Conservation (phyloP, 2,329 filamentous ascomycete species). For the Neonectria faginata region DNA sequence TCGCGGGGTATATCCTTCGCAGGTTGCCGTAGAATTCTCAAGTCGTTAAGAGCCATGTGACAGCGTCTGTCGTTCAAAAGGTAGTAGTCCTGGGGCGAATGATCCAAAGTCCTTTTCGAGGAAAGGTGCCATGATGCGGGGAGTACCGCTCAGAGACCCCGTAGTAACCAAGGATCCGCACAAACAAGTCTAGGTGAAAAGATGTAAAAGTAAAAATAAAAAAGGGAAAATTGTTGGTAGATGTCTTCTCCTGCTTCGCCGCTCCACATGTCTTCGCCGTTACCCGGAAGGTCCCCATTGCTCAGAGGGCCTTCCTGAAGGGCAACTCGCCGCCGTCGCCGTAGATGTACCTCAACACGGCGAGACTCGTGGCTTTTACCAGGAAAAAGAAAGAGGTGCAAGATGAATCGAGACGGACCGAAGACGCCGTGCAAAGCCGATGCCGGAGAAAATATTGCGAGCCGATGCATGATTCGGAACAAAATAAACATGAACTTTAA, state of each 20-base stretch:
- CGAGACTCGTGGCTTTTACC: conserved; percentile 25
- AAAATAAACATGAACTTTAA: conserved; percentile 48
- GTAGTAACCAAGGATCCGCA: conserved; percentile 47
- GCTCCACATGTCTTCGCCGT: conserved; percentile 26
- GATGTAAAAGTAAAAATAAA: conserved; percentile 41
- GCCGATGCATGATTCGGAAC: conserved; percentile 48
- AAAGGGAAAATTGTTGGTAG: conserved; percentile 43
- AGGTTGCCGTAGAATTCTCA: conserved; percentile 52
- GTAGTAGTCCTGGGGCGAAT: conserved; percentile 49
- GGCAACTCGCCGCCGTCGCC: conserved; percentile 19
- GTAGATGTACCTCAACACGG: conserved; percentile 16
- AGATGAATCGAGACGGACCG: conserved; percentile 47
- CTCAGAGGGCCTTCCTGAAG: conserved; percentile 10
- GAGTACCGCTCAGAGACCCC: conserved; percentile 42
- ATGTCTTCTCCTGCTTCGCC: conserved; percentile 36
- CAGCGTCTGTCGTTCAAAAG: conserved; percentile 52
- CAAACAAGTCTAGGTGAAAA: conserved; percentile 48
- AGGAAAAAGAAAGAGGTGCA: conserved; percentile 42
- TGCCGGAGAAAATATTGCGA: conserved; percentile 41
- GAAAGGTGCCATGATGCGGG: conserved; percentile 45
- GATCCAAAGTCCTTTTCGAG: conserved; percentile 50
- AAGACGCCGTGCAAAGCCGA: conserved; percentile 47
- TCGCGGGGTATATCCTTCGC: conserved; percentile 58
- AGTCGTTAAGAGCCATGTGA: conserved; percentile 53
- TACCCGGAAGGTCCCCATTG: conserved; percentile 4